A percentile compares a stretch with the other conserved stretches of the same genome.
Conservation (phyloP, 2,329 filamentous ascomycete species). For the Fusarium sp. region DNA sequence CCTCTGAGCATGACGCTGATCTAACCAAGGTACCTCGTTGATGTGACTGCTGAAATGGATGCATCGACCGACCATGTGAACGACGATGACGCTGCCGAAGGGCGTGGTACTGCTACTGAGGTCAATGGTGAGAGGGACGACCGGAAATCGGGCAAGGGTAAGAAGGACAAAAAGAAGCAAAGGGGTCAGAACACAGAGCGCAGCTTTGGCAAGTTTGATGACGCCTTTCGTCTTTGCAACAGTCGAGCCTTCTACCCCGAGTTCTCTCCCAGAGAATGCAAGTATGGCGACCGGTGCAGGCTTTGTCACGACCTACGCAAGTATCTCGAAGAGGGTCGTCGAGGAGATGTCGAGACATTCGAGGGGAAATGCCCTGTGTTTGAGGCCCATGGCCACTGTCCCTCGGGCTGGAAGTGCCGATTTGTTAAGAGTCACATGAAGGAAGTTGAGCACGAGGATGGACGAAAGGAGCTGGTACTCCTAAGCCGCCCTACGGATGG, state of each 20-base stretch:
- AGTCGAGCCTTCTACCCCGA: constrained; percentile 81
- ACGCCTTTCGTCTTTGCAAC: constrained; percentile 84
- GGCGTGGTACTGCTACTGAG: constrained; percentile 52
- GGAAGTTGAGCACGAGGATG: constrained; percentile 84
- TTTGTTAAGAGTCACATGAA: constrained; percentile 90
- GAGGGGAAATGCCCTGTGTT: constrained; percentile 87
- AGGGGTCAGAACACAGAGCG: constrained; percentile 85
- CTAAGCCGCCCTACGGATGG: constrained; percentile 56
- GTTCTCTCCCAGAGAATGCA: constrained; percentile 85
- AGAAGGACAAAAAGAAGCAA: constrained; percentile 66
- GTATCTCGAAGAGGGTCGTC: constrained; percentile 87
- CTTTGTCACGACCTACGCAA: constrained; percentile 87
- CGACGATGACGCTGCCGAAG: constrained; percentile 67
- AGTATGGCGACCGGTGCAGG: constrained; percentile 85
- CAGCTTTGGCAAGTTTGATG: constrained; percentile 84
- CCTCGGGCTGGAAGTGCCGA: constrained; percentile 93
- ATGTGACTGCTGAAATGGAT: constrained; percentile 50
- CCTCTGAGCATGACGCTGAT: neutral
- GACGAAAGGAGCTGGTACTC: constrained; percentile 85
- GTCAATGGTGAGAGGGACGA: constrained; percentile 69
- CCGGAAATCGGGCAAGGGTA: constrained; percentile 62
- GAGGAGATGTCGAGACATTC: constrained; percentile 84
- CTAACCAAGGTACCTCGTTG: constrained; percentile 60
- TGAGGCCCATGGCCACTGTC: constrained; percentile 81
- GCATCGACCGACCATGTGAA: constrained; percentile 46